A percentile compares a stretch with the other conserved stretches of the same genome.
Conservation (phyloP, 495 filamentous ascomycete species). For the Penicillium cosmopolitanum region DNA sequence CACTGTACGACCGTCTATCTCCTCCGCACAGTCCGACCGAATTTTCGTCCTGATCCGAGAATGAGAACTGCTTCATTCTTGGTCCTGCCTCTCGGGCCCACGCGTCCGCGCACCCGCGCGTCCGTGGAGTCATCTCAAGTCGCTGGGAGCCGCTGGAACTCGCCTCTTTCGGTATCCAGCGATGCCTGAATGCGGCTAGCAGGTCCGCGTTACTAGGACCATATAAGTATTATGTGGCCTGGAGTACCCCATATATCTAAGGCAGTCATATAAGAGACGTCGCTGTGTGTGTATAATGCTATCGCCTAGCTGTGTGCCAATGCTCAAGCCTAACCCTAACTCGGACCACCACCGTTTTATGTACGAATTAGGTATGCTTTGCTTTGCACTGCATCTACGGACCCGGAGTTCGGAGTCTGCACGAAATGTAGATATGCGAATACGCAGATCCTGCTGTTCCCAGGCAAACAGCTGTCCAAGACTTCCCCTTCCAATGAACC, state of each 20-base stretch:
- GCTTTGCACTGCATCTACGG: no score
- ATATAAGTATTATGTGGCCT: no score
- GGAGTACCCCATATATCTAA: no score
- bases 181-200: background rate
- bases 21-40: background rate
- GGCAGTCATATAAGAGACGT: no score
- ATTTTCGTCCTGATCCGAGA: background rate
- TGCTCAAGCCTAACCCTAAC: no score
- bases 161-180: background rate
- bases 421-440: background rate
- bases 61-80: background rate
- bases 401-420: background rate
- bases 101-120: conserved; percentile 2
- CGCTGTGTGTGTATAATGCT: no score
- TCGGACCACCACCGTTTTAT: no score
- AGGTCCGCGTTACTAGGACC: background rate
- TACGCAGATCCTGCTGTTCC: background rate
- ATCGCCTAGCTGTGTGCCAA: no score
- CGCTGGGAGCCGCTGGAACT: background rate
- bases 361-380: no score
- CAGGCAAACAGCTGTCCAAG: background rate
- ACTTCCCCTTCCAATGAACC: background rate
- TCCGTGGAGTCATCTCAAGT: background rate
- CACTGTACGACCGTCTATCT: background rate
- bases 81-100: background rate